These are phyloP conservation scores for Lactifluus subvellereus DNA, from an alignment of 768 basidiomycete species.

Conservation along the genomic window DNA sequence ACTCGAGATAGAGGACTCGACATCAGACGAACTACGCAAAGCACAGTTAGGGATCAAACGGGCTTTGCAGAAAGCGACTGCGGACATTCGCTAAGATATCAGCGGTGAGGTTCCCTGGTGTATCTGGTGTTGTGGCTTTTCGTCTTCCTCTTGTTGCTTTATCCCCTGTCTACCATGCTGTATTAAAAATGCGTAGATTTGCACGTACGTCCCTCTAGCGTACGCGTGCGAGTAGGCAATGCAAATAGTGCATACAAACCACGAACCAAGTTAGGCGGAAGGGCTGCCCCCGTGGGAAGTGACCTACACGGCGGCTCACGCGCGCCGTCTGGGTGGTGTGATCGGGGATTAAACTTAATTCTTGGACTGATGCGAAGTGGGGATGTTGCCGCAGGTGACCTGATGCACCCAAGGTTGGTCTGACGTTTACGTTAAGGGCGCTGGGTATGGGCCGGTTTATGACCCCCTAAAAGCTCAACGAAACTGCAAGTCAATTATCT, in stretches of 20 bases:
- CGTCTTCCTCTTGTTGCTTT: conserved; percentile 15
- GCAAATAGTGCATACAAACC: not conserved
- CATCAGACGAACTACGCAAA: conserved; percentile 92
- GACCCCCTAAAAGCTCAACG: not conserved
- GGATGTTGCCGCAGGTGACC: conserved; percentile 6
- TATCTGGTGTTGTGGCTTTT: not conserved
- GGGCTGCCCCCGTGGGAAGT: not conserved
- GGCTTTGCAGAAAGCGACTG: conserved; percentile 95
- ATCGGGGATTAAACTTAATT: not conserved
- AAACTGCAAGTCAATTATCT: not conserved
- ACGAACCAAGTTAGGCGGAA: no score
- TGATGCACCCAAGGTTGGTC: not conserved
- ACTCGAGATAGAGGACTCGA: conserved; percentile 94
- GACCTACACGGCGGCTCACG: not conserved
- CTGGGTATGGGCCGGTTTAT: no score
- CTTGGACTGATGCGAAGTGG: not conserved
- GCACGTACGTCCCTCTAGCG: not conserved
- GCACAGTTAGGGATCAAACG: conserved; percentile 94
- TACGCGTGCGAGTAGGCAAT: not conserved
- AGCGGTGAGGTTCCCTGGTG: not conserved
- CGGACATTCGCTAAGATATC: conserved; percentile 65
- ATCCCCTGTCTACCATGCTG: conserved; percentile 23
- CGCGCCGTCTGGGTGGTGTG: not conserved
- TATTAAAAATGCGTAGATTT: conserved; percentile 10
- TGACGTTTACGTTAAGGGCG: not conserved